These are phyloP conservation scores for Penicillium cosmopolitanum DNA, from an alignment of 495 filamentous ascomycete genomes.

Conservation along the genomic window DNA sequence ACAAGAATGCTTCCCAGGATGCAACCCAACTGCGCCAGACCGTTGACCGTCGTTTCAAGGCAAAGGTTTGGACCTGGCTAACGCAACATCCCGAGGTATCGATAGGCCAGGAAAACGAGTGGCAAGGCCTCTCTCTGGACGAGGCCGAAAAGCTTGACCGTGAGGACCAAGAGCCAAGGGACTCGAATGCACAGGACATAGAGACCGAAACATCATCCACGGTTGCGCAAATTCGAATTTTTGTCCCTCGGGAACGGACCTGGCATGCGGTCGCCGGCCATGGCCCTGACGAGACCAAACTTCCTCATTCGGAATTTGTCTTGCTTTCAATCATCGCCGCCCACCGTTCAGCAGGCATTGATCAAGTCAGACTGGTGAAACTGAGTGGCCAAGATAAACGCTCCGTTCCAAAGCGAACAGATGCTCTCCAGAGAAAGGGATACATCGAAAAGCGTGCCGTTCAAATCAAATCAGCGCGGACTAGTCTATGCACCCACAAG, in stretches of 20 bases:
- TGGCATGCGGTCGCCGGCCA: slow-evolving; percentile 86
- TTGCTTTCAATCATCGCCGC: slow-evolving; percentile 82
- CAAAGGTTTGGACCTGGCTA: slow-evolving; percentile 62
- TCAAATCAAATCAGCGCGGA: slow-evolving; percentile 63
- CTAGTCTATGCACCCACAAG: slow-evolving; percentile 67
- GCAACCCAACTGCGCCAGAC: slow-evolving; percentile 26
- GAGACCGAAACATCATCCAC: not conserved
- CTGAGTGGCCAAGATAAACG: slow-evolving; percentile 86
- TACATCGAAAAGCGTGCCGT: slow-evolving; percentile 83
- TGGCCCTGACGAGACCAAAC: slow-evolving; percentile 68
- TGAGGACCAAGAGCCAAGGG: not conserved
- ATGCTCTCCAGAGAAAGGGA: slow-evolving; percentile 71
- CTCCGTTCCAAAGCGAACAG: slow-evolving; percentile 82
- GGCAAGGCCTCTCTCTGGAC: slow-evolving; percentile 48
- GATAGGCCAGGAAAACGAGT: slow-evolving; percentile 45
- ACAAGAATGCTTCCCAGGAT: slow-evolving; percentile 32
- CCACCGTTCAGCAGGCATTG: slow-evolving; percentile 67
- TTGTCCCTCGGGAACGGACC: slow-evolving; percentile 63
- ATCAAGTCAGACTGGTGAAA: slow-evolving; percentile 76
- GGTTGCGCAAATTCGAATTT: slow-evolving; percentile 46
- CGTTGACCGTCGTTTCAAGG: slow-evolving; percentile 54
- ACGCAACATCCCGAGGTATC: slow-evolving; percentile 55
- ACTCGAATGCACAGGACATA: slow-evolving; percentile 12
- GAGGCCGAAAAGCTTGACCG: slow-evolving; percentile 42
- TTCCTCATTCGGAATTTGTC: slow-evolving; percentile 70